phyloP scores from a whole-genome alignment of 148 eudicot species.

The Tetragonia tetragonoides region DNA sequence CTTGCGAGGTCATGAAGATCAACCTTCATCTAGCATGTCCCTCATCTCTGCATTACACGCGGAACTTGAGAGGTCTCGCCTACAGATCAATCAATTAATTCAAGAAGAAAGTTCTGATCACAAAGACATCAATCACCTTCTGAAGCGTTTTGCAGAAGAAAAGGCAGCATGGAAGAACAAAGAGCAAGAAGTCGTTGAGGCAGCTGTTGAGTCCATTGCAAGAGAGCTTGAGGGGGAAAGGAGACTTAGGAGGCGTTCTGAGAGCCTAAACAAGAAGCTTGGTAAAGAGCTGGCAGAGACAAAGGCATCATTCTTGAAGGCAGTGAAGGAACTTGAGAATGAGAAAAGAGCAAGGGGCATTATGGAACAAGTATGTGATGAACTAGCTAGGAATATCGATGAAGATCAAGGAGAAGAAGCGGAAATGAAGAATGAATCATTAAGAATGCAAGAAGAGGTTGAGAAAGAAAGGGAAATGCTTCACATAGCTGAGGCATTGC shows the following conservation, averaged over 20 bases:
- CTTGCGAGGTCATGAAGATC: slow-evolving; percentile 62
- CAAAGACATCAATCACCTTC: slow-evolving; percentile 51
- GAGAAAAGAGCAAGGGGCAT: slow-evolving; percentile 66
- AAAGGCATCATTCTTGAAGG: slow-evolving; percentile 51
- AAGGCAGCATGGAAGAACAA: slow-evolving; percentile 73
- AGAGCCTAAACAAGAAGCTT: slow-evolving; percentile 82
- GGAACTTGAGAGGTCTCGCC: slow-evolving; percentile 91
- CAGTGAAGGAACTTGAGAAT: slow-evolving; percentile 60
- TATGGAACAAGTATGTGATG: slow-evolving; percentile 67
- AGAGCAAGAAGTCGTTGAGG: slow-evolving; percentile 56
- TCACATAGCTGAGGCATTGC: slow-evolving; percentile 49
- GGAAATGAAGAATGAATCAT: slow-evolving; percentile 48
- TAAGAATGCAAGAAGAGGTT: slow-evolving; percentile 44
- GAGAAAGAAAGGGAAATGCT: slow-evolving; percentile 58
- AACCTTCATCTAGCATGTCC: slow-evolving; percentile 74
- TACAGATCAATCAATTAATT: slow-evolving; percentile 73
- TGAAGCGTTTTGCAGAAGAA: slow-evolving; percentile 78
- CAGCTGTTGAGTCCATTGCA: slow-evolving; percentile 63
- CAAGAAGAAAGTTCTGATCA: slow-evolving; percentile 68
- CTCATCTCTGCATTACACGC: slow-evolving; percentile 80
- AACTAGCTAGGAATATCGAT: slow-evolving; percentile 58
- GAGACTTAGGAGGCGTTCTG: slow-evolving; percentile 64
- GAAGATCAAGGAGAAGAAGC: slow-evolving; percentile 47
- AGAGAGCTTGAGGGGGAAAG: slow-evolving; percentile 77
- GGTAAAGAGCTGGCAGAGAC: slow-evolving; percentile 77